Evolutionary conservation across 2,329 filamentous ascomycete genomes (phyloP).

Genomic region (Lasiodiplodia hormozganensis): DNA sequence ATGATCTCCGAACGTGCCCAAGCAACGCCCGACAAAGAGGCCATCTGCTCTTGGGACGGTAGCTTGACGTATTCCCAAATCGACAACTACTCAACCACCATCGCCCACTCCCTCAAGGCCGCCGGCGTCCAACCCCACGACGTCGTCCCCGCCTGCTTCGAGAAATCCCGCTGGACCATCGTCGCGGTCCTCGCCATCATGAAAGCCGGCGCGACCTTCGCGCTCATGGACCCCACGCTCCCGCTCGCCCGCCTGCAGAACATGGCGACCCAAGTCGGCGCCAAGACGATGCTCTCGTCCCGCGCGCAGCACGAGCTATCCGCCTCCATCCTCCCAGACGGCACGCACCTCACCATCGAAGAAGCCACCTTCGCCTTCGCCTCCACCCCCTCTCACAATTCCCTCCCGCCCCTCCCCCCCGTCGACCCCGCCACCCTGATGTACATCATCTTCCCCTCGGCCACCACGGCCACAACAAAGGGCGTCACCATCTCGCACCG

Average conservation of each 20-base stretch:
- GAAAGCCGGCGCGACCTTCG: constrained; percentile 31
- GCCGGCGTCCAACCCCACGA: constrained; percentile 36
- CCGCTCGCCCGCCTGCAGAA: constrained; percentile 18
- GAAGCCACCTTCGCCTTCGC: background rate
- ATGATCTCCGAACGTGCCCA: constrained; percentile 51
- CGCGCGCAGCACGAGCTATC: constrained; percentile 36
- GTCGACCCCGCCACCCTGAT: background rate
- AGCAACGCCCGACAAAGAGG: constrained; percentile 42
- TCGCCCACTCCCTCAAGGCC: constrained; percentile 38
- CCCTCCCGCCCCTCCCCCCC: background rate
- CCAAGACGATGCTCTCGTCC: constrained; percentile 11
- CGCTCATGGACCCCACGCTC: constrained; percentile 18
- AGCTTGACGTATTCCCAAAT: constrained; percentile 27
- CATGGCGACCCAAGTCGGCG: constrained; percentile 9
- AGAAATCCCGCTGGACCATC: constrained; percentile 32
- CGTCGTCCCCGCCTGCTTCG: constrained; percentile 37
- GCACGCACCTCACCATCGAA: constrained; percentile 32
- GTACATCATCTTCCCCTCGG: constrained; percentile 48
- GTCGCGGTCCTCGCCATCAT: constrained; percentile 33
- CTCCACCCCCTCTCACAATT: background rate
- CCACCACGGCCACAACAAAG: constrained; percentile 34
- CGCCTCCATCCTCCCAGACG: constrained; percentile 40
- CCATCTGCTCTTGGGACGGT: constrained; percentile 35
- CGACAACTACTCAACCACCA: constrained; percentile 18
- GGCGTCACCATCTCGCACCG: constrained; percentile 35